These are phyloP conservation scores for Pulveroboletus sp. DNA, from an alignment of 768 basidiomycete species.

Conservation along the genomic window DNA sequence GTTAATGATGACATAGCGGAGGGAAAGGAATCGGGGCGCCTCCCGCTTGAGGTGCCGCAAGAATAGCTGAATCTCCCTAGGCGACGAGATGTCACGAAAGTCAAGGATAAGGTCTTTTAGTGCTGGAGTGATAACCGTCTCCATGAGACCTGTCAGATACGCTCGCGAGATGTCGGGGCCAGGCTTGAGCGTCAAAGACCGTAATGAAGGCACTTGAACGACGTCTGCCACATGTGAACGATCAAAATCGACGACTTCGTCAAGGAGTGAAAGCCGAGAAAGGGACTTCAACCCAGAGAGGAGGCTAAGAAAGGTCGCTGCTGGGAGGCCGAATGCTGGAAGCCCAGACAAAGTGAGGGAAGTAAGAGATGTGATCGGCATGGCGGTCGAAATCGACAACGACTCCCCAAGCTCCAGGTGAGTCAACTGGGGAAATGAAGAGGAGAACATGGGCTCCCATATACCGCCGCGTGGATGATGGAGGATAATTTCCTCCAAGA, in stretches of 20 bases:
- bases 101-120: slow-evolving; percentile 24
- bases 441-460: slow-evolving; percentile 10
- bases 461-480: slow-evolving; percentile 17
- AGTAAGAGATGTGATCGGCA: slow-evolving; percentile 16
- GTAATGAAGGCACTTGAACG: slow-evolving; percentile 19
- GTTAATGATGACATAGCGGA: slow-evolving; percentile 18
- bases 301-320: slow-evolving; percentile 17
- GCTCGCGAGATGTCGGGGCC: slow-evolving; percentile 26
- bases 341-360: slow-evolving; percentile 23
- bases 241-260: slow-evolving; percentile 28
- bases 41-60: slow-evolving; percentile 26
- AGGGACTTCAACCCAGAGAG: slow-evolving; percentile 21
- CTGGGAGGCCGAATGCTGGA: slow-evolving; percentile 21
- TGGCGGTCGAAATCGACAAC: slow-evolving; percentile 15
- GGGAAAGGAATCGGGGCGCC: slow-evolving; percentile 21
- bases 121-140: slow-evolving; percentile 21
- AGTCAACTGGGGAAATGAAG: slow-evolving; percentile 18
- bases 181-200: slow-evolving; percentile 20
- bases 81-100: slow-evolving; percentile 22
- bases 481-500: slow-evolving; percentile 24
- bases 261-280: slow-evolving; percentile 21
- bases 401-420: slow-evolving; percentile 22
- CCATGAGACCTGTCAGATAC: slow-evolving; percentile 24
- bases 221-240: slow-evolving; percentile 1
- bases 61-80: slow-evolving; percentile 28